Base-by-base conservation (phyloP, 2,329 filamentous ascomycete species). In the Clarireedia hainanense region DNA sequence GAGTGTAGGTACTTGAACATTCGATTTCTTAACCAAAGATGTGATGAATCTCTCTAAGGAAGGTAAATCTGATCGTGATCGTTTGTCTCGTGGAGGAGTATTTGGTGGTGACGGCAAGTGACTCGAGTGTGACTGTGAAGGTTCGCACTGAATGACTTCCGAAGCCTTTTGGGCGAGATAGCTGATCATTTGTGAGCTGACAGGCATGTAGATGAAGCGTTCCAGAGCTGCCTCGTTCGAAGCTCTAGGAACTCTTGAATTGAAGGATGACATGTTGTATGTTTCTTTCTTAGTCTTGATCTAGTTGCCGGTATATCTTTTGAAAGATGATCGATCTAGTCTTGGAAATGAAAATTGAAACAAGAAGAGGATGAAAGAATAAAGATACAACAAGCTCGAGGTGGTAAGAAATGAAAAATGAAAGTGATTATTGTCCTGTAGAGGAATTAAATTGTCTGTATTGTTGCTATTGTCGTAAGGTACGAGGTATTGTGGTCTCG, bases 1-100 rank as follows among this genome's bases (percentile, higher is more conserved):
- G 64, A 99, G 81, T 6, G 94, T 99, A 12, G 94, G 89, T 52
- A 96, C 91, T 77, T 97, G 92, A 30, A 97, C 94, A 71, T 96
- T 95, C 63, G 92, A 97, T 58, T 88, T 87, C 68, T 89, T 83
- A 59, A 97, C 91, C 30, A 99, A 80, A 61, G 91, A 90, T 50
- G 83, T 86, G 74, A 99, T 97, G 78, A 97, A 99, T 57, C 85
- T 81, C 72, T 96, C 89, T 37, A 97, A 76, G 0, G 88, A 85
- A 3, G 94, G 94, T 34, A 99, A 77, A 55, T 74, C 55, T 17
- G 60, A 40, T 17, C 58, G n/a, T n/a, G 50, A 50, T 20, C 57
- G 26, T 43, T 56, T 50, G 23, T 64, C 65, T 47, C 76, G 76
- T 12, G 80, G 77, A 23, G 80, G 79, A 17, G 80, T 76, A 46